phyloP scores from a whole-genome alignment of 345 rosid species.

The Citrus maxima region DNA sequence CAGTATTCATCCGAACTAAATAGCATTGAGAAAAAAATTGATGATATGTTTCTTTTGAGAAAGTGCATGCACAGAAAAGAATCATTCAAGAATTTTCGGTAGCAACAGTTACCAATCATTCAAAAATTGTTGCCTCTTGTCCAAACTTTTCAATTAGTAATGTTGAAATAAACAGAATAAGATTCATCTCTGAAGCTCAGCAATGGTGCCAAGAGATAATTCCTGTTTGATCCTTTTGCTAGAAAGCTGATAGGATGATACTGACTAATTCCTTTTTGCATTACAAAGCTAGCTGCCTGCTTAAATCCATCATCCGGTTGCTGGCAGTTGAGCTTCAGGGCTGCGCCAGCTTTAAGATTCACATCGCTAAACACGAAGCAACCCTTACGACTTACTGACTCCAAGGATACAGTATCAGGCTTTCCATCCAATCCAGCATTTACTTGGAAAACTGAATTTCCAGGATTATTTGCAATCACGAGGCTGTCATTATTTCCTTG shows the following conservation, averaged over 20 bases:
- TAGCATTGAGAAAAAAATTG: too few relatives aligned
- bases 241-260: constrained; percentile 52
- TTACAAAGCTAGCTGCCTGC: constrained; percentile 32
- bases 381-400: constrained; percentile 27
- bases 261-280: constrained; percentile 22
- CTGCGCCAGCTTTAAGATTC: constrained; percentile 13
- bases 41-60: too few relatives aligned
- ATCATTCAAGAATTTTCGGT: too few relatives aligned
- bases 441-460: constrained; percentile 24
- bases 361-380: constrained; percentile 32
- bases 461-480: constrained; percentile 1
- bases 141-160: not conserved
- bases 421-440: constrained; percentile 41
- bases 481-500: constrained; percentile 26
- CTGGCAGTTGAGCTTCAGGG: constrained; percentile 32
- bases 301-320: constrained; percentile 14
- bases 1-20: too few relatives aligned
- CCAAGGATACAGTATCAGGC: constrained; percentile 32
- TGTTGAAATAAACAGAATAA: constrained; percentile 45
- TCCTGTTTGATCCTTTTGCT: constrained; percentile 32
- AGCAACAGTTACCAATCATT: too few relatives aligned
- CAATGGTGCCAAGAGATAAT: constrained; percentile 42
- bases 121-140: too few relatives aligned
- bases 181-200: constrained; percentile 44
- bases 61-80: too few relatives aligned